Percentiles rank a stretch among this genome's conserved stretches.
These are phyloP conservation scores for Sequoiadendron giganteum DNA, from an alignment of 75 land plant genomes.

Conservation along the genomic window DNA sequence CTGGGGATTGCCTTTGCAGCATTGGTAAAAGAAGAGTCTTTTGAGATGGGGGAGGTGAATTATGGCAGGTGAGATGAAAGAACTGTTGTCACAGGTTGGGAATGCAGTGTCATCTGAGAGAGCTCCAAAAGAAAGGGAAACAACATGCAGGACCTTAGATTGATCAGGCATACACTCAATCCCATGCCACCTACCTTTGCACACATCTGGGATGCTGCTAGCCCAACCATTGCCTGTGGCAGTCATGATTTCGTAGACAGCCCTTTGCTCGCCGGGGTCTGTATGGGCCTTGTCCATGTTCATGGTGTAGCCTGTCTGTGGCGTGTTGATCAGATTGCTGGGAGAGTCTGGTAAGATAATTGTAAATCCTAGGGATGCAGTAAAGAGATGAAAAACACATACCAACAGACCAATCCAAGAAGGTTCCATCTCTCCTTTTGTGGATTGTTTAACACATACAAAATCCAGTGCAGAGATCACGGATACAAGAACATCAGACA, in stretches of 20 bases:
- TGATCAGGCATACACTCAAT: constrained; percentile 85
- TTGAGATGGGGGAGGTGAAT: constrained; percentile 60
- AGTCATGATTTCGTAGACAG: constrained; percentile 74
- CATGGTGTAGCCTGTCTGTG: constrained; percentile 42
- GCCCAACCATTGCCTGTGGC: constrained; percentile 87
- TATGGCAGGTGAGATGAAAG: constrained; percentile 67
- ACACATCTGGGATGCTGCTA: constrained; percentile 73
- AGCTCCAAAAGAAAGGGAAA: constrained; percentile 83
- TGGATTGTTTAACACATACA: neutral
- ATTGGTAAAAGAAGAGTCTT: constrained; percentile 78
- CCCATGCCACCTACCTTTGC: constrained; percentile 90
- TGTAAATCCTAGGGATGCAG: neutral
- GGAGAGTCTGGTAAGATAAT: constrained; percentile 21
- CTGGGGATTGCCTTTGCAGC: constrained; percentile 68
- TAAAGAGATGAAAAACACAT: neutral
- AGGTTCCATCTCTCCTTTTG: neutral
- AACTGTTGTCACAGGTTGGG: constrained; percentile 59
- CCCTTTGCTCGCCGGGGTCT: constrained; percentile 58
- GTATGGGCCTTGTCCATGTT: constrained; percentile 44
- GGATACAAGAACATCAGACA: neutral
- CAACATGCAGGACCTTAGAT: constrained; percentile 67
- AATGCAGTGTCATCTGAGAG: constrained; percentile 94
- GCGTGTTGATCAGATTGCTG: constrained; percentile 38
- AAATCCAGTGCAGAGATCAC: neutral
- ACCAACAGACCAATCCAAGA: neutral